Base-by-base conservation (phyloP, 768 basidiomycete genomes). In the Serendipita indica region DNA sequence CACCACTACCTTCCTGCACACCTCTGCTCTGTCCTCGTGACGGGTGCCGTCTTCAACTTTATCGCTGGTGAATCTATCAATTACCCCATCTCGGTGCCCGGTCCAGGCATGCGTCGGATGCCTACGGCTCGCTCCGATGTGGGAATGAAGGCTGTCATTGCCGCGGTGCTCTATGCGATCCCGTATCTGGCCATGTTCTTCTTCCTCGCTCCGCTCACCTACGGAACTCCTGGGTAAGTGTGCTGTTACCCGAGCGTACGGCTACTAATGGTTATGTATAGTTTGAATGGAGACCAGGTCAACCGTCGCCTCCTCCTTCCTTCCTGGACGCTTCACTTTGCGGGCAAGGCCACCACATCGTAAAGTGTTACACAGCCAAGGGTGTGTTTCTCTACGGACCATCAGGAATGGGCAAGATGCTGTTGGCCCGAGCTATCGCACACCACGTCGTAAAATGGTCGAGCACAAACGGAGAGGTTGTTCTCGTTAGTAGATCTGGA, bases 1-100 rank as follows among this genome's bases (percentile, higher is more conserved):
- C 96, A 99, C 69, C 93, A 96, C 70, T 99, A 99, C 69, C 83
- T 99, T 2, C 94, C 94, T 13, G 94, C 94, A 0, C 96, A 99
- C 68, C 77, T 99, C 39, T 84, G 88, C 12, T 93, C 90, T 13
- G 85, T 91, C 12, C 76, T 98, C 60, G 81, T 97, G 60, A 91
- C 94, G 37, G 96, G 96, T 39, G 79, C 90, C 3, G 86, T 96
- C 16, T 75, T 98, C 64, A 88, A 86, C 72, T 97, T 92, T 68
- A 77, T 94, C 60, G 70, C 93, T 54, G 87, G 87, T 33, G 93
- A 96, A 64, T 82, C 82, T 1, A 83, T 96, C 69, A 92, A 96
- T 73, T 93, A 83, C 69, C 93, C 93, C 2, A 77, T 93, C 61
- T 93, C 90, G 2, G 66, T 81, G 43, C 72, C 77, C n/a, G 88